Evolutionary conservation across 192 early-diverging fungal species (phyloP), one percentile per base, ranked within the genome.

Genomic region (Powellomyces hirtus): DNA sequence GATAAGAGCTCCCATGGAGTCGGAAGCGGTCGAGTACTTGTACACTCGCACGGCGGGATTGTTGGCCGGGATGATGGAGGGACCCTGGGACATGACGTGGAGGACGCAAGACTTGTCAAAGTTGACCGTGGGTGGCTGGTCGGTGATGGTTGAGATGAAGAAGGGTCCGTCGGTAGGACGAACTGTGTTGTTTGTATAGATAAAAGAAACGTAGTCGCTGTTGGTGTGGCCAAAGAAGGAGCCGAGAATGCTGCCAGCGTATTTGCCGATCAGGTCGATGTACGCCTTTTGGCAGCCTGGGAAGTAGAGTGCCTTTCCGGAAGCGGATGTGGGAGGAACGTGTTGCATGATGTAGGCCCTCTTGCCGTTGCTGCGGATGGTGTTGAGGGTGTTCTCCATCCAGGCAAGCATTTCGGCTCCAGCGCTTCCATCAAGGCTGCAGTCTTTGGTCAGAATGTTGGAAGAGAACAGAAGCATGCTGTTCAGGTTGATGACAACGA

Each of bases 401-500:
- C 74, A 75, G n/a, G 26, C 24, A 14, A 72, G 40, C 74, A 72
- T 72, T n/a, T 44, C 50, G 36, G 4, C 36, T 18, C 74, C 74
- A 14, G 62, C n/a, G 52, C 42, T 35, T 22, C 29, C 33, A 27
- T 37, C 34, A 31, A 60, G 38, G 18, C 35, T 30, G 40, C 74
- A 75, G 38, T 75, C 74, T 18, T 18, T 33, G 38, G 64, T 40
- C 6, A 49, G 56, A 10, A 20, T 51, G 68, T 75, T 75, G 61
- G 49, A 38, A 11, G 55, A n/a, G 62, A 71, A 75, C 27, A 72
- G 50, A 13, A 38, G 38, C 69, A 75, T 72, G 49, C 40, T 56
- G 74, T 75, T 75, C 45, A 75, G 61, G 57, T 42, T 71, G 52
- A 75, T 13, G 22, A 75, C 68, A 2, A 22, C 26, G 69, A 75